Percentiles rank a stretch among this genome's conserved stretches.
Evolutionary conservation across 1,139 yeast species (phyloP).

Genomic region (Diutina ranongensis): DNA sequence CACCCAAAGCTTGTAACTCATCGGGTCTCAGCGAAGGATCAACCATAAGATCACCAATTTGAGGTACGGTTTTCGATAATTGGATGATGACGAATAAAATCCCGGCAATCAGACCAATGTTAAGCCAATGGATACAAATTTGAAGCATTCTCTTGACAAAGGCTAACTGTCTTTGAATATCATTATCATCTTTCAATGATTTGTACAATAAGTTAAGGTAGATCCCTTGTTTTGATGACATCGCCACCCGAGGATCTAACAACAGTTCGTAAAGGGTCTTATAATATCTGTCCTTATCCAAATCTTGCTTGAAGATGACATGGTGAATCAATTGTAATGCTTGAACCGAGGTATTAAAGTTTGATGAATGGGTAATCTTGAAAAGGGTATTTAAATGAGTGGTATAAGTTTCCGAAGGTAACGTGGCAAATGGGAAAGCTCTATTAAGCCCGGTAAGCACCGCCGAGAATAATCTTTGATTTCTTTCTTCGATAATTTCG

Average conservation of each 20-base stretch:
- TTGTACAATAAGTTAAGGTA: conserved; percentile 79
- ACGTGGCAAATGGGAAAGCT: conserved; percentile 83
- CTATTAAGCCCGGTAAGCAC: conserved; percentile 91
- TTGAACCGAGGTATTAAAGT: conserved; percentile 90
- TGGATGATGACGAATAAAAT: conserved; percentile 70
- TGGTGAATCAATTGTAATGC: conserved; percentile 80
- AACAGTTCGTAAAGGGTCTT: conserved; percentile 84
- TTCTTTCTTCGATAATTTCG: conserved; percentile 74
- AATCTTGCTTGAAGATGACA: conserved; percentile 45
- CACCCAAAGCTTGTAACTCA: conserved; percentile 13
- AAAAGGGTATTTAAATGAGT: conserved; percentile 76
- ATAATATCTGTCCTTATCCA: conserved; percentile 66
- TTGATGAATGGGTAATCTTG: conserved; percentile 86
- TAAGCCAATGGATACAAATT: conserved; percentile 75
- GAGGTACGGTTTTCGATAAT: conserved; percentile 32
- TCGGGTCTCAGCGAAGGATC: conserved; percentile 10
- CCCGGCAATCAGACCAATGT: conserved; percentile 85
- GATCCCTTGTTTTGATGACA: conserved; percentile 81
- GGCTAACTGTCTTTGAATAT: conserved; percentile 59
- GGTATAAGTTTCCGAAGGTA: conserved; percentile 63
- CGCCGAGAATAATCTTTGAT: conserved; percentile 78
- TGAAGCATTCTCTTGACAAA: conserved; percentile 88
- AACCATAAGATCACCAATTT: conserved; percentile 29
- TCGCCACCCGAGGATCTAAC: conserved; percentile 71
- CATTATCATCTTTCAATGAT: conserved; percentile 61